These are phyloP conservation scores for Raphanus raphanistrum DNA, from an alignment of 345 rosid genomes.

Conservation along the genomic window DNA sequence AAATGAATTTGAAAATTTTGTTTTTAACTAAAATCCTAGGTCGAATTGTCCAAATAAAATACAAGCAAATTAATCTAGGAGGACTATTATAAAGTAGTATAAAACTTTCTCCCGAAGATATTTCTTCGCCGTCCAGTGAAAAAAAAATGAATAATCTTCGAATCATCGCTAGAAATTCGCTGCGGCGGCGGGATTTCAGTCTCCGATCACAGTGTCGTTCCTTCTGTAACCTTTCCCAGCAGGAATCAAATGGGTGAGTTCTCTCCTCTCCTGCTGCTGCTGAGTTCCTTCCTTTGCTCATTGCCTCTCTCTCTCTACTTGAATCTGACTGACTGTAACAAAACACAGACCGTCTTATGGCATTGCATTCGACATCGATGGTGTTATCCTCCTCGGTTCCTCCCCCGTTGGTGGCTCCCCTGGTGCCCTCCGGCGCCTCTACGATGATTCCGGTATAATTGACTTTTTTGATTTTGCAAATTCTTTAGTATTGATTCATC, in stretches of 20 bases:
- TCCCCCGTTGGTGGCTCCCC: conserved; percentile 74
- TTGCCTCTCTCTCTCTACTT: conserved; percentile 11
- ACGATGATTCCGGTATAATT: conserved; percentile 50
- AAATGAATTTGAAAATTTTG: no score
- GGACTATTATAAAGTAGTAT: not conserved
- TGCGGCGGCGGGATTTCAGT: conserved; percentile 24
- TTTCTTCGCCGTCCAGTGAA: not conserved
- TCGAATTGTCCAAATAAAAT: no score
- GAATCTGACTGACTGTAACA: not conserved
- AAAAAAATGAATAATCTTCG: conserved; percentile 28
- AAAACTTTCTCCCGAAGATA: not conserved
- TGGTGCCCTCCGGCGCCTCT: conserved; percentile 57
- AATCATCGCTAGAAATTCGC: conserved; percentile 29
- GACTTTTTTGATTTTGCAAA: not conserved
- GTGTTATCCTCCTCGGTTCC: conserved; percentile 74
- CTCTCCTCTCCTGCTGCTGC: not conserved
- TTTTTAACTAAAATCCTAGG: no score
- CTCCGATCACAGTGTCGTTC: conserved; percentile 32
- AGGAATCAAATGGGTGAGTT: conserved; percentile 33
- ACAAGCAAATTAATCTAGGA: no score
- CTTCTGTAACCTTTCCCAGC: conserved; percentile 24
- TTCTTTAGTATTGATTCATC: not conserved
- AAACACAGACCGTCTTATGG: conserved; percentile 56
- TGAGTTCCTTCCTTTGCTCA: not conserved
- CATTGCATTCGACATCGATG: conserved; percentile 87